phyloP scores from a whole-genome alignment of 768 basidiomycete genomes.

The Boletus rubroflammeus region DNA sequence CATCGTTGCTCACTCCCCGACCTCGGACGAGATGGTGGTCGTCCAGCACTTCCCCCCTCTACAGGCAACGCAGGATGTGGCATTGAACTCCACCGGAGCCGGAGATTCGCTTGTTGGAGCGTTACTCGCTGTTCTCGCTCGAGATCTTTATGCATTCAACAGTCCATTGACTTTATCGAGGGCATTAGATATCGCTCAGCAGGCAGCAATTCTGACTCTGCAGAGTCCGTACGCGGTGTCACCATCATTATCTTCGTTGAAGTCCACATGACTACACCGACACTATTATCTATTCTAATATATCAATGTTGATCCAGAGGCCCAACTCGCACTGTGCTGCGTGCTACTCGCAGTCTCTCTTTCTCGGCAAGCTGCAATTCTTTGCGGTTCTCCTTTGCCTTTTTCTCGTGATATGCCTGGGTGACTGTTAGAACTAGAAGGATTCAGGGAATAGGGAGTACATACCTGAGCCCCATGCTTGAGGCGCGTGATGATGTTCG shows the following conservation, averaged over 20 bases:
- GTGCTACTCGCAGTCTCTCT: conserved; percentile 48
- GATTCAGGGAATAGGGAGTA: neutral
- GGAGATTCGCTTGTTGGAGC: conserved; percentile 90
- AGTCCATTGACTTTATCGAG: conserved; percentile 41
- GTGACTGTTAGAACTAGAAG: neutral
- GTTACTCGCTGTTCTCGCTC: conserved; percentile 62
- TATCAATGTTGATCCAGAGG: conserved; percentile 33
- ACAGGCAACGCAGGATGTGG: conserved; percentile 31
- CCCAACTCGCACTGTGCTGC: conserved; percentile 61
- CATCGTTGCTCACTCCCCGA: conserved; percentile 49
- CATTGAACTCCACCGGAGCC: conserved; percentile 83
- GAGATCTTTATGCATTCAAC: conserved; percentile 42
- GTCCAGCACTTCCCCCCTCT: conserved; percentile 72
- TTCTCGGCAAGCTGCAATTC: conserved; percentile 36
- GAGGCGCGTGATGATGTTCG: conserved; percentile 71
- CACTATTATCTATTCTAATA: neutral
- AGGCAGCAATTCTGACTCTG: conserved; percentile 59
- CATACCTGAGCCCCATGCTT: conserved; percentile 73
- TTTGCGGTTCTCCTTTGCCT: conserved; percentile 40
- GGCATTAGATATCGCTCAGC: conserved; percentile 55
- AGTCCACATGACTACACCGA: neutral
- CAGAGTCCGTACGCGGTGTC: conserved; percentile 61
- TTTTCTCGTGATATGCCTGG: conserved; percentile 57
- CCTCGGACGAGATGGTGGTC: conserved; percentile 48
- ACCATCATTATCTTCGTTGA: conserved; percentile 46